Evolutionary conservation across 1,139 yeast genomes (phyloP), one percentile per base, ranked within the genome.

Genomic region (Lodderomyces orthopsilosis): DNA sequence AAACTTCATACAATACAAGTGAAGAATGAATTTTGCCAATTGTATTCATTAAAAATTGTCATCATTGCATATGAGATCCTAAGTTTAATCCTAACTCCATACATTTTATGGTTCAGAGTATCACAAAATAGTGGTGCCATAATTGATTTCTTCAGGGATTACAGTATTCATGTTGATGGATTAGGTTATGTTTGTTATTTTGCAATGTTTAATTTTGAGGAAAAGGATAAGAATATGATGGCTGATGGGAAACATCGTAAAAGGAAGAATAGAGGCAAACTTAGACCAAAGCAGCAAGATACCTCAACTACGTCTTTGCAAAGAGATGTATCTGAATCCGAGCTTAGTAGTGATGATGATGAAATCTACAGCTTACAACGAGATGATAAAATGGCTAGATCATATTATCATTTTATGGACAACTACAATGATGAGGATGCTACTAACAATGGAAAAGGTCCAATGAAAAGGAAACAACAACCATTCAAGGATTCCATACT

Each of bases 181-280:
- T 68, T 93, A 37, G 99, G 98, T 0, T 86, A 91, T 56, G 95
- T 93, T 30, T 93, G 98, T 59, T 84, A 88, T 36, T 89, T 83
- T 71, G 98, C 98, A 2, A 86, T 88, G 81, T 94, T 93, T 63
- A 86, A 87, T 54, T 79, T 84, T 49, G 85, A 83, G 51, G 78
- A 80, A 46, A 75, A 75, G 50, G 79, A 75, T 51, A 74, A 77
- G 52, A 76, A 72, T 49, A 72, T 72, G 77, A 66, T 68, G 74
- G 46, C 52, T 45, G 19, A 17, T 5, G 65, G 71, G 41, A 39
- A 21, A 13, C 23, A 17, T 9, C 28, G 33, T 9, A 24, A 27
- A 9, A 14, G 14, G 23, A 51, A 61, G 41, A 66, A 61, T 42
- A 28, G 14, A 22, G 6, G 41, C n/a, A 58, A 55, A 35, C 50